Evolutionary conservation across 1,284 basidiomycete genomes (phyloP), one percentile per base, ranked within the genome.

Genomic region (Cryptococcus sp.): DNA sequence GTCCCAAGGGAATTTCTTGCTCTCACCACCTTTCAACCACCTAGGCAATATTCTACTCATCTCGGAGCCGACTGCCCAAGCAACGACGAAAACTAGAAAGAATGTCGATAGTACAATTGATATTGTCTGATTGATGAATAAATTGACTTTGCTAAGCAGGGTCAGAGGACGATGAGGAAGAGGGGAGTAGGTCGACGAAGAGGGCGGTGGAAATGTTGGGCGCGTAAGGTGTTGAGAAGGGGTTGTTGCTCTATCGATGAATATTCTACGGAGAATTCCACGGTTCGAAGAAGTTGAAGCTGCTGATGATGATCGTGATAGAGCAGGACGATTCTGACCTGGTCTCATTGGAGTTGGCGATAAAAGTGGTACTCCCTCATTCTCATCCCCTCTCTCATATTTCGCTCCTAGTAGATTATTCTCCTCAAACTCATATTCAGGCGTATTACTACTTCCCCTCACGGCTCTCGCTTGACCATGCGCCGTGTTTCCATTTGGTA

Each of bases 31-130:
- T 51, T 62, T 60, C 10, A 73, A 49, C 58, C 67, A 66, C 31
- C 59, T 61, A 2, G 73, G 73, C 1, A 76, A 31, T n/a, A 55
- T 56, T 46, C 56, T 61, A 19, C 56, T 47, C 1, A 72, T 34
- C 47, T 75, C 73, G 4, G 66, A 64, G 7, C 62, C 19, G 7
- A 75, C 48, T 0, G 78, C 78, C 76, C 76, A 78, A 1, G 53
- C 28, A 4, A 78, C 76, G 19, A 79, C 77, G 45, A 67, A 60
- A 4, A 63, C 59, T 21, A 83, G 73, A 61, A 83, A 81, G 49
- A 76, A 63, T 2, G 81, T 79, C 1, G 80, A 81, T 10, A 82
- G 61, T 22, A 76, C 45, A 49, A 80, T 71, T 9, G 80, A 78
- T 7, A 78, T 60, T 10, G 72, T 58, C 59, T 83, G 81, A 21